Conservation (phyloP, 306 rosid genomes). For the Sphenostylis stenocarpa region DNA sequence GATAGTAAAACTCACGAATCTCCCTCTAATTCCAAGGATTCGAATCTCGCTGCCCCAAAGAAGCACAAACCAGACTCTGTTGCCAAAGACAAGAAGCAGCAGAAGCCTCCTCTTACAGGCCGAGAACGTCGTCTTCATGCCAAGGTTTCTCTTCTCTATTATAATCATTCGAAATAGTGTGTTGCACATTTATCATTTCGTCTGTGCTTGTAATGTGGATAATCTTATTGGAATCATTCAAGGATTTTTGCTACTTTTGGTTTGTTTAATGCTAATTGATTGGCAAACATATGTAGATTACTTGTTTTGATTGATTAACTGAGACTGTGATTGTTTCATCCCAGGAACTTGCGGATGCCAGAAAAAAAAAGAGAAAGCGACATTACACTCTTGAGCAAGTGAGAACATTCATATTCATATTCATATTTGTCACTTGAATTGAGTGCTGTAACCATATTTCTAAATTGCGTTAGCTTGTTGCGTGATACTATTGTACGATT, state of each 20-base stretch:
- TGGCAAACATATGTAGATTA: neutral
- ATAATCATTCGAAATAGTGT: neutral
- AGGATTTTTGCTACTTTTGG: neutral
- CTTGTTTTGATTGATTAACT: conserved; percentile 2
- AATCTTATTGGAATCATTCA: neutral
- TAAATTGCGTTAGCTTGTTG: too few relatives aligned
- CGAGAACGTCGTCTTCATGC: conserved; percentile 72
- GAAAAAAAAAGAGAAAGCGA: conserved; percentile 86
- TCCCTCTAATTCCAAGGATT: conserved; percentile 48
- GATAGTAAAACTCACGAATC: conserved; percentile 38
- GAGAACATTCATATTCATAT: conserved; percentile 16
- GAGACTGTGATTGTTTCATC: conserved; percentile 10
- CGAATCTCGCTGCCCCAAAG: conserved; percentile 38
- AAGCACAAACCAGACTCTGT: conserved; percentile 37
- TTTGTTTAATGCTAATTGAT: neutral
- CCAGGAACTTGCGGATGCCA: conserved; percentile 84
- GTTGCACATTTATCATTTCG: neutral
- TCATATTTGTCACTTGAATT: conserved; percentile 1
- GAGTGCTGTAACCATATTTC: too few relatives aligned
- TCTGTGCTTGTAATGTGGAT: neutral
- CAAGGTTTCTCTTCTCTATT: conserved; percentile 48
- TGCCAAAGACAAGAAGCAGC: conserved; percentile 42
- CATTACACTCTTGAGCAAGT: conserved; percentile 81
- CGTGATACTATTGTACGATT: too few relatives aligned
- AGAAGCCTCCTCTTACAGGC: conserved; percentile 46